Evolutionary conservation across 2,329 filamentous ascomycete species (phyloP), one percentile per base, ranked within the genome.

Genomic region (Pezicula neosporulosa): DNA sequence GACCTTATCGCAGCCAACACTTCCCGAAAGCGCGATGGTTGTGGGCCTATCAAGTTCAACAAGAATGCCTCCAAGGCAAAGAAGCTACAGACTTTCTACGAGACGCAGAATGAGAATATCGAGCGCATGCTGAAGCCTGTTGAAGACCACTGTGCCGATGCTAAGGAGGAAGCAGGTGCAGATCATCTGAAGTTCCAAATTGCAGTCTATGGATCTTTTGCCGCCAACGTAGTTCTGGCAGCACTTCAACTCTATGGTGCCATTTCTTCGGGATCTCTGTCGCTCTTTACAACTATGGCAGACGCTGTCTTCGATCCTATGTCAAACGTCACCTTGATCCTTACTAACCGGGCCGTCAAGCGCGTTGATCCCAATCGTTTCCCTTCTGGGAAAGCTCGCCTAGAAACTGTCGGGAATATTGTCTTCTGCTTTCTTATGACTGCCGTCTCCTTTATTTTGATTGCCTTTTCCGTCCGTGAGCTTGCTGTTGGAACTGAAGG

Each of bases 371-470:
- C 89, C 2, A 82, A 85, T 47, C 87, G 88, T 44, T 99, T 96
- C 66, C 93, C 93, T 0, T 91, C 89, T 0, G 93, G 93, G 57
- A 97, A 96, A 69, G 91, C 92, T 5, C 86, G 94, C 28, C 89
- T 99, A 56, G 93, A 97, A 71, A 97, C 92, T 0, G 89, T 92
- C 0, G 94, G 94, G 48, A 99, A 97, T 65, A 97, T 97, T 58
- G 84, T 87, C 53, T 99, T 99, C 71, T 96, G 91, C 71, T 96
- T 96, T 70, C 77, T 99, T 61, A 97, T 99, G 94, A 91, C 86
- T 18, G 77, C 90, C 9, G 93, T 97, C 7, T 96, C 91, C 0
- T 77, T 95, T 58, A 90, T 97, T 64, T 83, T 99, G 50, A 94
- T 99, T 62, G 90, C 93, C 19, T 90, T 97, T 67, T 91, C 92